phyloP scores from a whole-genome alignment of 1,284 basidiomycete species.

The Coniferiporia weirii region DNA sequence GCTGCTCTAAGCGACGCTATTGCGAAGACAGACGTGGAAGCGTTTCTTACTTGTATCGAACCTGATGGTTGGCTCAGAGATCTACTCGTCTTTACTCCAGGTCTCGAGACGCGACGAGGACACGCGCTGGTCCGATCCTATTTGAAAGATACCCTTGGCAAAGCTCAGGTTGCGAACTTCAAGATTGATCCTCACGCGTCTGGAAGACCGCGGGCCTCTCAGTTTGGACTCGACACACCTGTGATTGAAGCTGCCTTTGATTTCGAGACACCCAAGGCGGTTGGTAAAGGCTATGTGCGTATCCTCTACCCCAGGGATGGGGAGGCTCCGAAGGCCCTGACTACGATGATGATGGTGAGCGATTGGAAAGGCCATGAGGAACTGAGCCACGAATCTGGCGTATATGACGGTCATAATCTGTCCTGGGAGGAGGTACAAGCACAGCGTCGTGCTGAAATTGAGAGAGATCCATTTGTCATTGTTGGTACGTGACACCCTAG shows the following conservation, averaged over 20 bases:
- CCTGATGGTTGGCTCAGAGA: slow-evolving; percentile 12
- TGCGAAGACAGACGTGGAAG: not conserved
- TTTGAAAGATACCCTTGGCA: not conserved
- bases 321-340: slow-evolving; percentile 24
- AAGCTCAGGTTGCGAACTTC: slow-evolving; percentile 8
- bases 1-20: not conserved
- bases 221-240: not conserved
- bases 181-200: not conserved
- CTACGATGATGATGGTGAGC: slow-evolving; percentile 26
- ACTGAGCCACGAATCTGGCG: slow-evolving; percentile 13
- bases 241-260: slow-evolving; percentile 8
- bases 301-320: slow-evolving; percentile 7
- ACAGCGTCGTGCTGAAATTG: slow-evolving; percentile 19
- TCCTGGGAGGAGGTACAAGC: slow-evolving; percentile 23
- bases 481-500: slow-evolving; percentile 2
- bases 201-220: not conserved
- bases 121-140: slow-evolving; percentile 2
- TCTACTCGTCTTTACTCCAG: slow-evolving; percentile 11
- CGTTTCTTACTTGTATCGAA: slow-evolving; percentile 7
- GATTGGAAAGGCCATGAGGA: slow-evolving; percentile 32
- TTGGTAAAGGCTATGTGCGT: slow-evolving; percentile 14
- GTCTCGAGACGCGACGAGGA: slow-evolving; percentile 11
- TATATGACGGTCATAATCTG: slow-evolving; percentile 21
- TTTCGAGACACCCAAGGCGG: slow-evolving; percentile 15
- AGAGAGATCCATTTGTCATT: slow-evolving; percentile 13